Evolutionary conservation across 768 basidiomycete species (phyloP).

Genomic region (Tricholoma sp.): DNA sequence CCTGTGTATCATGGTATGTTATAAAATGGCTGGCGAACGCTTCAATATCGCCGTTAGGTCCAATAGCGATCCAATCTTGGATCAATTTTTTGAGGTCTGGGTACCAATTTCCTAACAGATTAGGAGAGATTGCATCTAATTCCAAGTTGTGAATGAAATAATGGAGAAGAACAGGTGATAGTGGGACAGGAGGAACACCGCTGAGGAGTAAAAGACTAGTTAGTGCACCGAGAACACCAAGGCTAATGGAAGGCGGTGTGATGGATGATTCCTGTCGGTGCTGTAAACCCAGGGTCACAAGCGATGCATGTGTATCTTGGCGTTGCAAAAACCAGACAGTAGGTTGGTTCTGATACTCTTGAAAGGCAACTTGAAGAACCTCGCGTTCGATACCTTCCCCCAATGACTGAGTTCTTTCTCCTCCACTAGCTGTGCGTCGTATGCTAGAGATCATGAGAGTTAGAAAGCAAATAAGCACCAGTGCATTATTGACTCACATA

Average conservation of each 20-base stretch:
- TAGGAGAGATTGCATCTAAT: neutral
- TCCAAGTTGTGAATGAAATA: conserved; percentile 1
- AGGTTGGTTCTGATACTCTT: neutral
- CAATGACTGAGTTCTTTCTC: neutral
- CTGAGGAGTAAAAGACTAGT: neutral
- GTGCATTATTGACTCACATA: neutral
- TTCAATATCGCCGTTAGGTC: neutral
- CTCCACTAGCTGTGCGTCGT: neutral
- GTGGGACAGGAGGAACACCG: neutral
- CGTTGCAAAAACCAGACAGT: neutral
- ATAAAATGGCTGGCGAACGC: conserved; percentile 1
- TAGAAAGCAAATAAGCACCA: neutral
- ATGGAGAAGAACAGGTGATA: neutral
- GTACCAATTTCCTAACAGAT: neutral
- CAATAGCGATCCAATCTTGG: neutral
- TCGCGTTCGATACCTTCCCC: neutral
- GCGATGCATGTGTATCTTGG: neutral
- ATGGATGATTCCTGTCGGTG: neutral
- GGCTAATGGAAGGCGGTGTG: neutral
- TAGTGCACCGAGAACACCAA: neutral
- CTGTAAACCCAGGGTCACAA: neutral
- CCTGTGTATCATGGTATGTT: conserved; percentile 2
- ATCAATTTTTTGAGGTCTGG: neutral
- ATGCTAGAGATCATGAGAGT: neutral
- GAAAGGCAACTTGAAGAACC: neutral